phyloP scores from a whole-genome alignment of 2,329 filamentous ascomycete species.

The Ophiostoma ips region DNA sequence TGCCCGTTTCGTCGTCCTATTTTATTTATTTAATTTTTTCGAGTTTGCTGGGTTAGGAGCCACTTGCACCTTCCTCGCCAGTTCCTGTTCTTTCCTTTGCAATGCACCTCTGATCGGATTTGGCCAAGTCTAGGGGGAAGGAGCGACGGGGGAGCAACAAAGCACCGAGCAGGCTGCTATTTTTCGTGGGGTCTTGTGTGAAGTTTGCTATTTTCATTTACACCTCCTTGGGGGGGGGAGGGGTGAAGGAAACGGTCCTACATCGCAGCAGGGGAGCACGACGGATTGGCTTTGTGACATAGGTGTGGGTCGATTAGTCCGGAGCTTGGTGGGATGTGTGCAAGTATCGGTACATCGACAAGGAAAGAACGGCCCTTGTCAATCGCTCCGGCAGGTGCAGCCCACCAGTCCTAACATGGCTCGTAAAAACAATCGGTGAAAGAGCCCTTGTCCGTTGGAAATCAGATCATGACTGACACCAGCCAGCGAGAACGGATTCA shows the following conservation, averaged over 20 bases:
- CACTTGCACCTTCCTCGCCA: constrained; percentile 2
- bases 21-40: neutral
- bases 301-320: constrained; percentile 1
- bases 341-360: constrained; percentile 6
- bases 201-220: neutral
- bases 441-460: neutral
- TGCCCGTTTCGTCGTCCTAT: neutral
- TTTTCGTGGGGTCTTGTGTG: neutral
- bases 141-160: constrained; percentile 10
- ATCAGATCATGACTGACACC: no score
- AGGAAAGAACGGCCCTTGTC: neutral
- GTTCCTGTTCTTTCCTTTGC: constrained; percentile 2
- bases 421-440: constrained; percentile 3
- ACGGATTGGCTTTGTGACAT: constrained; percentile 2
- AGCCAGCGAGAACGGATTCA: neutral
- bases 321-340: neutral
- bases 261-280: constrained; percentile 4
- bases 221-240: constrained; percentile 2
- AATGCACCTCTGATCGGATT: constrained; percentile 5
- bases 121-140: constrained; percentile 4
- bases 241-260: constrained; percentile 1
- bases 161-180: neutral
- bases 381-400: neutral
- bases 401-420: neutral
- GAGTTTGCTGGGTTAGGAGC: neutral